Evolutionary conservation across 768 basidiomycete species (phyloP), one percentile per base, ranked within the genome.

Genomic region (Leccinellum albellum): DNA sequence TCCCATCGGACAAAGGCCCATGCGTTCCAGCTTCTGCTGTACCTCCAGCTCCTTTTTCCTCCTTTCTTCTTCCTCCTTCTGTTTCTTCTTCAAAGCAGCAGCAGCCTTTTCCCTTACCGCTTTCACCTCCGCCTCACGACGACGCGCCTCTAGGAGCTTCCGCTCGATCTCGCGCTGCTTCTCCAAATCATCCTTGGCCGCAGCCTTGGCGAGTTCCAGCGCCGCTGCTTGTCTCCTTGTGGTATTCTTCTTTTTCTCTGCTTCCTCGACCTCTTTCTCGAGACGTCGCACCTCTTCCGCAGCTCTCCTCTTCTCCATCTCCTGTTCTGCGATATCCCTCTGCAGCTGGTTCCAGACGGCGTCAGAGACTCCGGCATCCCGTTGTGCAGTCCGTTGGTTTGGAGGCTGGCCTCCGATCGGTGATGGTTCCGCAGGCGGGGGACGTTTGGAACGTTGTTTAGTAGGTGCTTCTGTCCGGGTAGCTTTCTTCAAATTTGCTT

Each of bases 351-450:
- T 47, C 86, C 85, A 87, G 9, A 80, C 63, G 3, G 64, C 71
- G 64, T 87, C 82, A 0, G 76, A 64, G 1, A 87, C 82, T 0
- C 81, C 86, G 13, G 74, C 58, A 63, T 87, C 86, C 15, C 82
- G 79, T 14, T 40, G 61, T 2, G 53, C 62, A 20, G 56, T 44
- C 2, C 45, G 51, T 47, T 37, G 14, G n/a, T 49, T 62, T 15
- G 51, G 59, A 17, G 60, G 53, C 28, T 42, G 62, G 5, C 56
- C 49, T 7, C 49, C 37, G 3, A 29, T 7, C 55, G 35, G 12
- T 46, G 46, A 4, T 21, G 37, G 37, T 4, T 53, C 58, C 17
- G 54, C 50, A 21, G 51, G 60, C 6, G 29, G 58, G 5, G 40
- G 24, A 0, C 44, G 59, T 40, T 51, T 56, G 5, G 55, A 10